Evolutionary conservation across 805 yeast species (phyloP).

Genomic region (Suhomyces sp.): DNA sequence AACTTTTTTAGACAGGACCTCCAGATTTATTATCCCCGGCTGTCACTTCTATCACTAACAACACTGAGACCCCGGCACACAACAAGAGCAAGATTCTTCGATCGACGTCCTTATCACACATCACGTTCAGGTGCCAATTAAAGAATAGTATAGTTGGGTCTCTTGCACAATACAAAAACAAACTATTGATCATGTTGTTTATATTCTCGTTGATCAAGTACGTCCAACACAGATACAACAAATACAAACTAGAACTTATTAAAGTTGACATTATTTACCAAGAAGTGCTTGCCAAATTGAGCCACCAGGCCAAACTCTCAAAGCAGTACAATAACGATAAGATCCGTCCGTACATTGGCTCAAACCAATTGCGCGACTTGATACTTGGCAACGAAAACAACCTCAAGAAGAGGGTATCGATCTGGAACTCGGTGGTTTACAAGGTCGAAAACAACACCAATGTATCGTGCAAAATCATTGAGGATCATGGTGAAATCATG

Average conservation of each 20-base stretch:
- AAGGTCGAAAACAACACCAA: constrained; percentile 65
- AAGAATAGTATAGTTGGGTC: constrained; percentile 49
- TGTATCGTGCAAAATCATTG: constrained; percentile 59
- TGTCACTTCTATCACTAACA: constrained; percentile 30
- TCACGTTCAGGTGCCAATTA: constrained; percentile 54
- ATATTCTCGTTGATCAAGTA: constrained; percentile 20
- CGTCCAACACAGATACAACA: constrained; percentile 33
- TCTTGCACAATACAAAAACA: constrained; percentile 22
- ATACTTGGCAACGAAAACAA: constrained; percentile 44
- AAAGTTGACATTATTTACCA: constrained; percentile 45
- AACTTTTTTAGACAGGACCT: constrained; percentile 13
- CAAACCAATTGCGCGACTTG: constrained; percentile 70
- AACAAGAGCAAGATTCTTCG: constrained; percentile 58
- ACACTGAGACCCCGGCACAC: constrained; percentile 37
- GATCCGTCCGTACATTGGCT: constrained; percentile 52
- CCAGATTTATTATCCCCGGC: constrained; percentile 11
- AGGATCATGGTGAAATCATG: constrained; percentile 83
- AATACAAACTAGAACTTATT: constrained; percentile 35
- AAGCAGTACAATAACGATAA: constrained; percentile 25
- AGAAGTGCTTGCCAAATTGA: constrained; percentile 50
- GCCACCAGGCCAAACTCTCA: constrained; percentile 21
- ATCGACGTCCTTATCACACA: constrained; percentile 66
- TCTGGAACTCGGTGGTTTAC: constrained; percentile 60
- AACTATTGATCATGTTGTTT: constrained; percentile 13
- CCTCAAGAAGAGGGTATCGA: constrained; percentile 29